phyloP scores from a whole-genome alignment of 1,284 basidiomycete species.

The Rhodotorula sp. region DNA sequence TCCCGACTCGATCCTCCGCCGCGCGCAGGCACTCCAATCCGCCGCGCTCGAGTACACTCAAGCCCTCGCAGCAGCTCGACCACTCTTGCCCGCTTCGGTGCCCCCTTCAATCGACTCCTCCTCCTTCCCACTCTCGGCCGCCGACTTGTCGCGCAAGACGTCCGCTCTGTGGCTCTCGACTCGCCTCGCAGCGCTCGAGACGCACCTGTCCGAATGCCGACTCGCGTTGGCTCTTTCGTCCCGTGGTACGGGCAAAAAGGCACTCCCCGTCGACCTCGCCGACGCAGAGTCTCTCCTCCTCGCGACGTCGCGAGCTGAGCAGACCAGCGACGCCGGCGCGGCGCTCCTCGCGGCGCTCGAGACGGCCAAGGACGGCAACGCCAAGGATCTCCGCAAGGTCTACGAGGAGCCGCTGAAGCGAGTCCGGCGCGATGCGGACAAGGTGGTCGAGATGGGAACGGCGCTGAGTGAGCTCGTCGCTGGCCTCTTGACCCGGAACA shows the following conservation, averaged over 20 bases:
- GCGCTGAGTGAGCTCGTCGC: constrained; percentile 7
- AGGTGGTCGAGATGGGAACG: constrained; percentile 12
- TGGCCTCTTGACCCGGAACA: background rate
- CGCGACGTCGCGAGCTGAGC: constrained; percentile 33
- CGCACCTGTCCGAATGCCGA: constrained; percentile 37
- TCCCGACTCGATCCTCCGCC: constrained; percentile 4
- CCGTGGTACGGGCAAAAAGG: constrained; percentile 2
- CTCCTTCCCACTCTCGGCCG: background rate
- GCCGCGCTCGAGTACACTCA: constrained; percentile 20
- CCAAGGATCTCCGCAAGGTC: background rate
- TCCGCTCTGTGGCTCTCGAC: constrained; percentile 15
- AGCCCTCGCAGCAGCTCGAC: constrained; percentile 6
- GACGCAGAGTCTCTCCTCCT: constrained; percentile 30
- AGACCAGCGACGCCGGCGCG: constrained; percentile 4
- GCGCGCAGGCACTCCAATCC: constrained; percentile 15
- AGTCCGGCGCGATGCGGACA: constrained; percentile 23
- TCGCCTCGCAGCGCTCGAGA: constrained; percentile 27
- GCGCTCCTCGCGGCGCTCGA: constrained; percentile 36
- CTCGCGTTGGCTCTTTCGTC: constrained; percentile 24
- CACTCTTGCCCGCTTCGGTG: background rate
- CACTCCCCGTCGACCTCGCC: background rate
- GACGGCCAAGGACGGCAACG: background rate
- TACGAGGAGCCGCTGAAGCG: constrained; percentile 15
- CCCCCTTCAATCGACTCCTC: background rate
- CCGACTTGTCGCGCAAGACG: background rate